These are phyloP conservation scores for Vigna reflexopilosa DNA, from an alignment of 306 rosid genomes.

Conservation along the genomic window DNA sequence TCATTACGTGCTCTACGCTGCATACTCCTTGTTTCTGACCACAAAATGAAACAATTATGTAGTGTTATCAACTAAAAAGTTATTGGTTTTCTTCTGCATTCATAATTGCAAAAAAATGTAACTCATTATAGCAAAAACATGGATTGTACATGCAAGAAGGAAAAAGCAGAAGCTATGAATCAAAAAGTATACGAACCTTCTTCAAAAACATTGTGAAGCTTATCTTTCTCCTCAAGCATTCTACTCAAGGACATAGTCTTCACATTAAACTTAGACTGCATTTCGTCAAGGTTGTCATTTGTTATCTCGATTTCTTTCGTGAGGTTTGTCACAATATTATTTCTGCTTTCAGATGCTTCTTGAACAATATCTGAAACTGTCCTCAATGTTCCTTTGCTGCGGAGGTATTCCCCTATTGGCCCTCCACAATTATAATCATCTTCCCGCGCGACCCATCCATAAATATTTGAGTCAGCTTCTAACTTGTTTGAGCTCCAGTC, in stretches of 20 bases:
- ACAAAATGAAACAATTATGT: slow-evolving; percentile 27
- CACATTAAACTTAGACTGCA: slow-evolving; percentile 74
- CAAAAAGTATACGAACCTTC: slow-evolving; percentile 66
- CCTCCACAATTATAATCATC: slow-evolving; percentile 73
- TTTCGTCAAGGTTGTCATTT: slow-evolving; percentile 68
- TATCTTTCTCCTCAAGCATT: slow-evolving; percentile 87
- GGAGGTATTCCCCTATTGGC: slow-evolving; percentile 80
- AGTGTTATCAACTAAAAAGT: slow-evolving; percentile 10
- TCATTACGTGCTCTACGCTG: slow-evolving; percentile 73
- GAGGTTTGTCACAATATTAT: slow-evolving; percentile 67
- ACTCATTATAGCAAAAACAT: neutral
- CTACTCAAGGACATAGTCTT: slow-evolving; percentile 81
- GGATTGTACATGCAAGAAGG: neutral
- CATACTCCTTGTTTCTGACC: slow-evolving; percentile 77
- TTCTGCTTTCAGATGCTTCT: slow-evolving; percentile 71
- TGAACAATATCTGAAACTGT: slow-evolving; percentile 80
- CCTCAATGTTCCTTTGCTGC: slow-evolving; percentile 75
- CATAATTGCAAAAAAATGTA: slow-evolving; percentile 11
- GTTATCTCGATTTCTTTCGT: slow-evolving; percentile 74
- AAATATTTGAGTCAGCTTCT: slow-evolving; percentile 55
- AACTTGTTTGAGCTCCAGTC: slow-evolving; percentile 60
- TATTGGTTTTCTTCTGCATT: slow-evolving; percentile 4
- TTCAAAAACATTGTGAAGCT: slow-evolving; percentile 69
- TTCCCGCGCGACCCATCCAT: slow-evolving; percentile 93
- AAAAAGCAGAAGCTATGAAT: slow-evolving; percentile 29